Evolutionary conservation across 1,284 basidiomycete species (phyloP).

Genomic region (Rhizoctonia solani): DNA sequence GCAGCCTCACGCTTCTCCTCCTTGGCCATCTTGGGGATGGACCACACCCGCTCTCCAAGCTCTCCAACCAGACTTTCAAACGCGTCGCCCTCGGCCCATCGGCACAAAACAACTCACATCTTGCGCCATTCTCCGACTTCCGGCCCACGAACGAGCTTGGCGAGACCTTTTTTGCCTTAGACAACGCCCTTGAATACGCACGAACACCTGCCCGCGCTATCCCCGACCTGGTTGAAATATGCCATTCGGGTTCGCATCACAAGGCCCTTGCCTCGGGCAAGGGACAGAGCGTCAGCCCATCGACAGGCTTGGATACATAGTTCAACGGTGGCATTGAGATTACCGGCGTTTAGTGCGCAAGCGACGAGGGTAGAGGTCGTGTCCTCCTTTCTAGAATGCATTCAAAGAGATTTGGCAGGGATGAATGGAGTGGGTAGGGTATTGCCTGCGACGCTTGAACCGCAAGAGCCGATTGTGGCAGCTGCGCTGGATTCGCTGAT

Average conservation of each 20-base stretch:
- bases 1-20: conserved; percentile 5
- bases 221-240: conserved; percentile 86
- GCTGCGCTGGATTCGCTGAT: conserved; percentile 45
- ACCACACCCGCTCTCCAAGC: conserved; percentile 59
- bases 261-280: conserved; percentile 93
- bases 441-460: conserved; percentile 83
- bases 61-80: conserved; percentile 88
- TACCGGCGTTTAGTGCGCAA: conserved; percentile 90
- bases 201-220: conserved; percentile 76
- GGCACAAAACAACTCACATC: conserved; percentile 95
- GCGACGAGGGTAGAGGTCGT: conserved; percentile 90
- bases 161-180: conserved; percentile 73
- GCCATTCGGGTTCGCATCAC: conserved; percentile 88
- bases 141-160: conserved; percentile 95
- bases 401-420: conserved; percentile 80
- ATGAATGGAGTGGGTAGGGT: conserved; percentile 50
- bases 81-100: conserved; percentile 85
- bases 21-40: not conserved
- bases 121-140: conserved; percentile 96
- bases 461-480: conserved; percentile 47
- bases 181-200: conserved; percentile 96
- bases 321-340: conserved; percentile 91
- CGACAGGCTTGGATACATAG: conserved; percentile 88
- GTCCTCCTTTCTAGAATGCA: conserved; percentile 87
- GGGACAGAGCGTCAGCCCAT: conserved; percentile 91